Conservation (phyloP, 1,284 basidiomycete genomes). For the Irpex sp. region DNA sequence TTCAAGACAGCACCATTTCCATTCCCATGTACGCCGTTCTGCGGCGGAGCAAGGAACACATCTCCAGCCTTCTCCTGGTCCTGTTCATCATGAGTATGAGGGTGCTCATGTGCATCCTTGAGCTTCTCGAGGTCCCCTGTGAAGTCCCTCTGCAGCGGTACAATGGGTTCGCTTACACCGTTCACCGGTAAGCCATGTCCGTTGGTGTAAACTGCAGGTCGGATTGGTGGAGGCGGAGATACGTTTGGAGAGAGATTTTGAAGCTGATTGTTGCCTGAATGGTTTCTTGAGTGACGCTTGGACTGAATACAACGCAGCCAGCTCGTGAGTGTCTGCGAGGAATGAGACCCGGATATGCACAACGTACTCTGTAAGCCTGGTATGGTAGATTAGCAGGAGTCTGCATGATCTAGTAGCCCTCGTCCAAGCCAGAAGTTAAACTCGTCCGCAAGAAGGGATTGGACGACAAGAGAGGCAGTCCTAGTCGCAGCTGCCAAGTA, state of each 20-base stretch:
- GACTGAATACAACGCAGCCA: constrained; percentile 41
- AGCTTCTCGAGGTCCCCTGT: constrained; percentile 16
- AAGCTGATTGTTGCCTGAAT: constrained; percentile 29
- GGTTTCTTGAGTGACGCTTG: constrained; percentile 62
- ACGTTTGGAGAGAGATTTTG: constrained; percentile 25
- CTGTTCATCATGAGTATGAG: too few species aligned
- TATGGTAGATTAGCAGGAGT: constrained; percentile 51
- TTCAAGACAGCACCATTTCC: not conserved
- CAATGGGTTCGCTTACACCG: constrained; percentile 18
- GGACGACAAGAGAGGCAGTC: not conserved
- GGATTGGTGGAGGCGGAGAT: constrained; percentile 23
- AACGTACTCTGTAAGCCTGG: constrained; percentile 56
- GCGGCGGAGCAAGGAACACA: not conserved
- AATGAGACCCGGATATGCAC: constrained; percentile 4
- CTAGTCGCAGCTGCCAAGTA: not conserved
- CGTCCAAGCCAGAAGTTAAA: not conserved
- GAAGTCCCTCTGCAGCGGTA: constrained; percentile 16
- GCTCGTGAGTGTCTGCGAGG: constrained; percentile 5
- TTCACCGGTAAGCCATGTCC: constrained; percentile 9
- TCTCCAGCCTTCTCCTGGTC: not conserved
- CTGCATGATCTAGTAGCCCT: constrained; percentile 6
- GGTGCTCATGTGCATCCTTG: not conserved
- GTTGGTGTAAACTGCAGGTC: constrained; percentile 12
- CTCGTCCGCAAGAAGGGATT: not conserved
- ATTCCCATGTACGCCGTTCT: too few species aligned